These are phyloP conservation scores for Taphrina populina DNA, from an alignment of 1,139 yeast species.

Conservation along the genomic window DNA sequence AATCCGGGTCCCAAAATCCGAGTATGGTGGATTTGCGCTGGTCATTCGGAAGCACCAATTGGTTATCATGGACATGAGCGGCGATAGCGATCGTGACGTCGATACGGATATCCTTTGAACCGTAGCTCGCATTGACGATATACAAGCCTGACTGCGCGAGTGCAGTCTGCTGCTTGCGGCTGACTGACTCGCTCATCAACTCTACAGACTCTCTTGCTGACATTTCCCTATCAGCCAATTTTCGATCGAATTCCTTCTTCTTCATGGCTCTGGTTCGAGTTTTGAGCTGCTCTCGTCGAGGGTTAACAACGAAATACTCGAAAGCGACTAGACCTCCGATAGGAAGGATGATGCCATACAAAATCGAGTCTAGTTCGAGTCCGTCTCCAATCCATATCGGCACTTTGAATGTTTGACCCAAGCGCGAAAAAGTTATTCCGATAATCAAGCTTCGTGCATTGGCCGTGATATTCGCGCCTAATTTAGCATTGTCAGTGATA, in stretches of 20 bases:
- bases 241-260: constrained; percentile 12
- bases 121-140: constrained; percentile 13
- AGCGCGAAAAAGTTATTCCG: constrained; percentile 26
- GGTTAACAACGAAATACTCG: constrained; percentile 28
- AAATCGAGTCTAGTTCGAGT: constrained; percentile 22
- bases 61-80: constrained; percentile 32
- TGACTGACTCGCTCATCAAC: constrained; percentile 22
- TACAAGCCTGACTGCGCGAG: constrained; percentile 9
- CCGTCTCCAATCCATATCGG: constrained; percentile 33
- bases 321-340: constrained; percentile 26
- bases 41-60: constrained; percentile 23
- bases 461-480: constrained; percentile 20
- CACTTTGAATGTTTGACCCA: constrained; percentile 32
- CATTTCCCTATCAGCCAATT: constrained; percentile 23
- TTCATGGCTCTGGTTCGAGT: constrained; percentile 6
- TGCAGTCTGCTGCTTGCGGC: constrained; percentile 20
- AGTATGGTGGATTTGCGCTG: constrained; percentile 15
- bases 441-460: constrained; percentile 25
- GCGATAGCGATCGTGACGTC: constrained; percentile 36
- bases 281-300: constrained; percentile 14
- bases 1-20: constrained; percentile 36
- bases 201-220: constrained; percentile 26
- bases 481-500: constrained; percentile 29
- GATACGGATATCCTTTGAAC: constrained; percentile 18
- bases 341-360: constrained; percentile 33